Conservation (phyloP, 1,139 yeast genomes). For the Lodderomyces parapsilosis region DNA sequence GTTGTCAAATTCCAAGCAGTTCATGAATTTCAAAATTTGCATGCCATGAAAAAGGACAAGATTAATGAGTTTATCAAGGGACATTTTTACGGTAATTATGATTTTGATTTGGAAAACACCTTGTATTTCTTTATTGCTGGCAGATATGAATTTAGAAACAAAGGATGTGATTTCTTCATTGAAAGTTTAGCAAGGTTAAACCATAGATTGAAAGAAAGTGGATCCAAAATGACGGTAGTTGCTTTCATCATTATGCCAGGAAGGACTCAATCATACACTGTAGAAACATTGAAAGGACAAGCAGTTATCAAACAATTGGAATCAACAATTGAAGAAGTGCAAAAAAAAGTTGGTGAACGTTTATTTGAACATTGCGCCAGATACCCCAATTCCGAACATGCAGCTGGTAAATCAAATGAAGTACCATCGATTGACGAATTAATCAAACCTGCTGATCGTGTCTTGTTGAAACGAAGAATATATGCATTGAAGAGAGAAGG, state of each 20-base stretch:
- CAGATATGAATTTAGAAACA: constrained; percentile 93
- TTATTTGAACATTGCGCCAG: constrained; percentile 89
- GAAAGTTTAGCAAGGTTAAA: constrained; percentile 91
- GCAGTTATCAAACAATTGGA: constrained; percentile 93
- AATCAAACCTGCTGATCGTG: constrained; percentile 85
- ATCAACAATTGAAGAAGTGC: constrained; percentile 85
- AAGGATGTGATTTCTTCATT: constrained; percentile 94
- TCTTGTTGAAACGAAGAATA: constrained; percentile 85
- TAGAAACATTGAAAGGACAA: constrained; percentile 93
- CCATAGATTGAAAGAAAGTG: constrained; percentile 76
- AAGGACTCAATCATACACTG: constrained; percentile 87
- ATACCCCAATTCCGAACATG: constrained; percentile 58
- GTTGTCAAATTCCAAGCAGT: constrained; percentile 96
- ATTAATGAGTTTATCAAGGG: constrained; percentile 95
- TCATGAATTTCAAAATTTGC: constrained; percentile 96
- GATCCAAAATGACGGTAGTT: constrained; percentile 88
- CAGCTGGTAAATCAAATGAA: constrained; percentile 52
- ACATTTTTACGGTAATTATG: constrained; percentile 95
- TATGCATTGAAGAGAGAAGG: constrained; percentile 87
- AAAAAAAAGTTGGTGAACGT: constrained; percentile 82
- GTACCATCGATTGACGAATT: constrained; percentile 73
- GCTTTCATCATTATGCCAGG: constrained; percentile 99
- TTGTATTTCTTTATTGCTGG: constrained; percentile 96
- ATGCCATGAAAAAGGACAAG: constrained; percentile 86
- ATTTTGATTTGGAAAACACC: constrained; percentile 91